Conservation (phyloP, 1,284 basidiomycete genomes). For the Ceratorhiza oryzae-sativae region DNA sequence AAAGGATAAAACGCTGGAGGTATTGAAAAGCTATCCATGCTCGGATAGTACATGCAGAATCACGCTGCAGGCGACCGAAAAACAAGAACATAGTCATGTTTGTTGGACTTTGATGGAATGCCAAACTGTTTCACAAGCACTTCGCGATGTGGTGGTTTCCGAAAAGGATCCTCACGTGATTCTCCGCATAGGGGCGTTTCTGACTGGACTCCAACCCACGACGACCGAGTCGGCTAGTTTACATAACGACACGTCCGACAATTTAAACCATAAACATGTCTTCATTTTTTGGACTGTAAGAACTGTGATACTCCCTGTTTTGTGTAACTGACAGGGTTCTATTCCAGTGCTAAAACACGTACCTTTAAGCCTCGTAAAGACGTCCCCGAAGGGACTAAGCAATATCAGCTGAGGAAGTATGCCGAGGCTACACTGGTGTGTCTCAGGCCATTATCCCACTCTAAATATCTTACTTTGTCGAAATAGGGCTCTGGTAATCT, state of each 20-base stretch:
- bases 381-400: conserved; percentile 94
- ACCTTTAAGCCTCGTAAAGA: conserved; percentile 98
- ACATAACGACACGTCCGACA: conserved; percentile 1
- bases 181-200: conserved; percentile 28
- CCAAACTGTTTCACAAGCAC: too few species aligned
- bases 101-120: too few species aligned
- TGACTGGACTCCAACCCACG: neutral
- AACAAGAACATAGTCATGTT: too few species aligned
- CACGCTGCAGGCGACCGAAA: too few species aligned
- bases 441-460: neutral
- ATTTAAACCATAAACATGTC: conserved; percentile 62
- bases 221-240: neutral
- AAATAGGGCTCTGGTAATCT: conserved; percentile 92
- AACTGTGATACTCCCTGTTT: conserved; percentile 39
- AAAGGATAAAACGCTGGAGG: too few species aligned
- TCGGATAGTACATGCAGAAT: too few species aligned
- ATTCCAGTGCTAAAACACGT: conserved; percentile 78
- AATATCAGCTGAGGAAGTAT: conserved; percentile 96
- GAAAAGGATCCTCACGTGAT: conserved; percentile 17
- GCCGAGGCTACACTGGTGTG: conserved; percentile 93
- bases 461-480: conserved; percentile 35
- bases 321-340: conserved; percentile 35
- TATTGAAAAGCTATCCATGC: too few species aligned
- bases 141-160: neutral
- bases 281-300: conserved; percentile 84